A percentile compares a stretch with the other conserved stretches of the same genome.
These are phyloP conservation scores for Starmerella powellii DNA, from an alignment of 805 yeast species.

Conservation along the genomic window DNA sequence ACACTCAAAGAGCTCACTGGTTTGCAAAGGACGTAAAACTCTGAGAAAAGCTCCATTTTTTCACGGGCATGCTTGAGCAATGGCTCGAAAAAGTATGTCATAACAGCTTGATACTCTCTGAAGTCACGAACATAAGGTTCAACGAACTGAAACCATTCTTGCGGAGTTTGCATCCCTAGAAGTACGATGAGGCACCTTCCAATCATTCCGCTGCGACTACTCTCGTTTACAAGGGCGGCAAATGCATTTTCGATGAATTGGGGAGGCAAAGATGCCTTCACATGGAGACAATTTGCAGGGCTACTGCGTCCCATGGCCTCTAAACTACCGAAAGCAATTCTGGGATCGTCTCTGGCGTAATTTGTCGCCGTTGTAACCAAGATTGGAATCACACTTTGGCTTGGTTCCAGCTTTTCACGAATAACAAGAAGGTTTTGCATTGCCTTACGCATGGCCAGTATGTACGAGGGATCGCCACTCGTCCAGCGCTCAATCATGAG, in stretches of 20 bases:
- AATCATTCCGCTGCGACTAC: conserved; percentile 6
- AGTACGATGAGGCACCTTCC: conserved; percentile 14
- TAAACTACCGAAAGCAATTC: conserved; percentile 11
- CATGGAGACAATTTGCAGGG: not conserved
- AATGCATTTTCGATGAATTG: conserved; percentile 7
- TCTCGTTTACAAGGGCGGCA: conserved; percentile 1
- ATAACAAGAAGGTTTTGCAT: conserved; percentile 1
- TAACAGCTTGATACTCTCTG: conserved; percentile 5
- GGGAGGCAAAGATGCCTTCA: not conserved
- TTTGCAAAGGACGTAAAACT: conserved; percentile 7
- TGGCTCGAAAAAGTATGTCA: conserved; percentile 17
- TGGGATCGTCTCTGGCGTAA: conserved; percentile 4
- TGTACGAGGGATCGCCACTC: conserved; percentile 13
- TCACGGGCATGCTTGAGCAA: conserved; percentile 10
- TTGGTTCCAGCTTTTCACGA: not conserved
- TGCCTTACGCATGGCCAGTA: conserved; percentile 2
- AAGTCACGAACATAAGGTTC: not conserved
- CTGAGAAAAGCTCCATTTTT: not conserved
- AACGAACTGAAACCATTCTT: conserved; percentile 6
- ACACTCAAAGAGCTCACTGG: conserved; percentile 2
- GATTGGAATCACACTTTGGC: not conserved
- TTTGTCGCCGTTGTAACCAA: conserved; percentile 3
- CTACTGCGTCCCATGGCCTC: conserved; percentile 9
- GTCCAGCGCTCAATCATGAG: conserved; percentile 13
- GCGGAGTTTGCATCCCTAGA: conserved; percentile 4